Evolutionary conservation across 2,329 filamentous ascomycete species (phyloP).

Genomic region (Neopestalotiopsis rosae): DNA sequence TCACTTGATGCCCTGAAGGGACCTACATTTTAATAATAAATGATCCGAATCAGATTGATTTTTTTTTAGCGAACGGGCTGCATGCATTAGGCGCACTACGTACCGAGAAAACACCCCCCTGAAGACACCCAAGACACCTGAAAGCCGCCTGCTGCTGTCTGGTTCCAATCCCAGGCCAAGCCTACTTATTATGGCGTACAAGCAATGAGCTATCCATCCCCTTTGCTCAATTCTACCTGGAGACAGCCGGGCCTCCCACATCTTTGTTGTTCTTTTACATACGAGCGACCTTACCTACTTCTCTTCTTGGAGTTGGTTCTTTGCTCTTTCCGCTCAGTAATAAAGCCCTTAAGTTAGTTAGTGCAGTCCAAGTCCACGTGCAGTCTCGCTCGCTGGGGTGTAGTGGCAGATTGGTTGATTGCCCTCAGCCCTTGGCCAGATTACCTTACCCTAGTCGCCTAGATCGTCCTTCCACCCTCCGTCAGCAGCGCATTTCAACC

Average conservation of each 20-base stretch:
- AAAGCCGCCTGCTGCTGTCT: not conserved
- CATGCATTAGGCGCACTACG: not conserved
- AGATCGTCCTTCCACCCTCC: not conserved
- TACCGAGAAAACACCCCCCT: not conserved
- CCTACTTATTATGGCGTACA: not conserved
- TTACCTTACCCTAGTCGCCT: not conserved
- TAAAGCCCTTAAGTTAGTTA: not conserved
- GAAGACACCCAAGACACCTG: not conserved
- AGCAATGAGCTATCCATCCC: not conserved
- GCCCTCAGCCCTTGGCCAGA: not conserved
- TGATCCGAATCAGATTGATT: not conserved
- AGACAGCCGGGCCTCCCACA: not conserved
- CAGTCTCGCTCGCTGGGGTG: too few relatives aligned
- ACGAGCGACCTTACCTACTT: not conserved
- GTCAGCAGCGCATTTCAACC: not conserved
- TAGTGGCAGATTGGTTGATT: not conserved
- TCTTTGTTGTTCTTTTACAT: not conserved
- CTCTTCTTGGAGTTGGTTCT: not conserved
- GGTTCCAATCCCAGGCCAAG: not conserved
- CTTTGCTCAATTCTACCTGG: not conserved
- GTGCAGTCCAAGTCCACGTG: too few relatives aligned
- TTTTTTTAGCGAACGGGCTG: not conserved
- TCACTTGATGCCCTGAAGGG: not conserved
- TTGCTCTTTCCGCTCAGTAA: not conserved
- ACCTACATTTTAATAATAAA: not conserved